Conservation (phyloP, 495 filamentous ascomycete species). For the Jackrogersella minutella region DNA sequence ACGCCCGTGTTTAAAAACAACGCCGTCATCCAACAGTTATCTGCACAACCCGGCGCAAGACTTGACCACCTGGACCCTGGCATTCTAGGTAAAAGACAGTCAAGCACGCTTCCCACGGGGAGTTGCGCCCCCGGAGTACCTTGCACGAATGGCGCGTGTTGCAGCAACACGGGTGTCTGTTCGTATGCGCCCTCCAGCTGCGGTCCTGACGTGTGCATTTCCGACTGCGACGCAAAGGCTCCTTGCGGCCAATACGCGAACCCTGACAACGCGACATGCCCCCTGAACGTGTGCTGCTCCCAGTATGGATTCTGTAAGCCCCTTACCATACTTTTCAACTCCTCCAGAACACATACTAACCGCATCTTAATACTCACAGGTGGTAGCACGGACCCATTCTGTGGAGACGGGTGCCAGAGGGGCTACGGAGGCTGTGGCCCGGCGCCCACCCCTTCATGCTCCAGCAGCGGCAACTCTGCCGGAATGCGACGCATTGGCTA, state of each 20-base stretch:
- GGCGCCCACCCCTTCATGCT: not conserved
- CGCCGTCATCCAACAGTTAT: not conserved
- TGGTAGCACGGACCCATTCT: not conserved
- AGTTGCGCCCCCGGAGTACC: not conserved
- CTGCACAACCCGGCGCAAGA: not conserved
- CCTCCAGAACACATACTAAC: not conserved
- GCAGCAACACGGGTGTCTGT: not conserved
- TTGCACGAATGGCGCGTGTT: not conserved
- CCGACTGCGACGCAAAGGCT: not conserved
- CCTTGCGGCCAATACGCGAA: not conserved
- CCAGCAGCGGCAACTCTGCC: not conserved
- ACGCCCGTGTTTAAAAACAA: not conserved
- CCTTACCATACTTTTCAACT: not conserved
- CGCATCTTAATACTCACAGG: not conserved
- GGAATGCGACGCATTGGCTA: not conserved
- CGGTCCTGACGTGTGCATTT: not conserved
- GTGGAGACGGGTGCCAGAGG: not conserved
- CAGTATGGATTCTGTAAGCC: not conserved
- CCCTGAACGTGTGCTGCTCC: slow-evolving; percentile 7
- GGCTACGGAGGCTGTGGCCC: not conserved
- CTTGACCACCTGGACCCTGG: not conserved
- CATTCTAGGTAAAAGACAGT: not conserved
- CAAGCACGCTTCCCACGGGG: not conserved
- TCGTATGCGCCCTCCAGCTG: not conserved
- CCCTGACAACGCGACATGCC: not conserved